These are phyloP conservation scores for Corylus heterophylla DNA, from an alignment of 306 rosid species.

Conservation along the genomic window DNA sequence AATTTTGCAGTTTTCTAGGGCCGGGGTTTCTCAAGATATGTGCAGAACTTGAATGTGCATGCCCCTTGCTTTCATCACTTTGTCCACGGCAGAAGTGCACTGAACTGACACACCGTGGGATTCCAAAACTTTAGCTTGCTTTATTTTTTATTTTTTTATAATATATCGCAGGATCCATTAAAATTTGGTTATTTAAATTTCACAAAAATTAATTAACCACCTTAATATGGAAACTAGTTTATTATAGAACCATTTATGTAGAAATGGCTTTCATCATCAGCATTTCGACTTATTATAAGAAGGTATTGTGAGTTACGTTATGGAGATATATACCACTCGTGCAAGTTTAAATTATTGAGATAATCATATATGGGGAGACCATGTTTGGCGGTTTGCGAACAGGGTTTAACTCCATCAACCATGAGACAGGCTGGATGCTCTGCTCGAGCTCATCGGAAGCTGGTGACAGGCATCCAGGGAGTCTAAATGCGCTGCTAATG, in stretches of 20 bases:
- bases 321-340: background rate
- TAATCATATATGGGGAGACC: background rate
- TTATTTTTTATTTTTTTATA: background rate
- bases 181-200: too few relatives aligned
- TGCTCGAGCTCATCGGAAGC: constrained; percentile 12
- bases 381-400: constrained; percentile 15
- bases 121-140: constrained; percentile 1
- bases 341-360: background rate
- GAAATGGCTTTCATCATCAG: too few relatives aligned
- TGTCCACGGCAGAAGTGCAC: constrained; percentile 2
- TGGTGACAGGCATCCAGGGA: constrained; percentile 21
- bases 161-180: too few relatives aligned
- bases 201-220: too few relatives aligned
- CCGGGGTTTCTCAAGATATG: background rate
- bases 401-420: constrained; percentile 13
- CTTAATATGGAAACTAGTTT: too few relatives aligned
- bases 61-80: background rate
- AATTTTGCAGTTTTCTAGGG: background rate
- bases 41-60: background rate
- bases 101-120: constrained; percentile 14
- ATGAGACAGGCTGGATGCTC: constrained; percentile 21
- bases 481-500: constrained; percentile 7
- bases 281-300: background rate
- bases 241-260: too few relatives aligned
- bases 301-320: background rate